phyloP scores from a whole-genome alignment of 345 rosid species.

The Eucalyptus pauciflora region DNA sequence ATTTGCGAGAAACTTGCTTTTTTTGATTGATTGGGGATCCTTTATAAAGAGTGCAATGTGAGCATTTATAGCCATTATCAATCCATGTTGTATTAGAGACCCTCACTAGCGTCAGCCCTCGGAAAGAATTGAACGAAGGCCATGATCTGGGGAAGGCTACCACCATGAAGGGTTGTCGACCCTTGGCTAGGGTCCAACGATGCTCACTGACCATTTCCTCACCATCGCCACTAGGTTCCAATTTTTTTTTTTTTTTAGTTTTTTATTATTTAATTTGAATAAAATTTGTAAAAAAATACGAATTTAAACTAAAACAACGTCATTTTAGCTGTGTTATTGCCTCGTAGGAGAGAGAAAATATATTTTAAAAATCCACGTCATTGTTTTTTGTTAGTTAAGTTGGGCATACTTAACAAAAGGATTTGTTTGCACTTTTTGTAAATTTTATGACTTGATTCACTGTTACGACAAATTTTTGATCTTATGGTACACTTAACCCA shows the following conservation, averaged over 20 bases:
- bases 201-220: no score
- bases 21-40: background rate
- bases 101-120: background rate
- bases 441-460: background rate
- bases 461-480: background rate
- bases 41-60: background rate
- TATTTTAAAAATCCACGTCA: accelerated
- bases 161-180: accelerated
- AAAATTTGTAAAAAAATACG: no score
- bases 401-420: accelerated
- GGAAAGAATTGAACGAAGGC: background rate
- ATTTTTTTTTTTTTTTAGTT: no score
- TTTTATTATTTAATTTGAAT: no score
- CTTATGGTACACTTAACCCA: background rate
- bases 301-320: background rate
- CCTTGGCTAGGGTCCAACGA: background rate
- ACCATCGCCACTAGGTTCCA: accelerated
- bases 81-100: background rate
- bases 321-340: accelerated
- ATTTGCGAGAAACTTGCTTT: background rate
- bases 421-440: background rate
- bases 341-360: background rate
- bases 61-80: background rate
- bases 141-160: background rate
- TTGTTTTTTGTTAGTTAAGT: accelerated